Percentiles rank a stretch among this genome's conserved stretches.
These are phyloP conservation scores for Trypanosoma conorhini DNA, from an alignment of 208 protist species.

Conservation along the genomic window DNA sequence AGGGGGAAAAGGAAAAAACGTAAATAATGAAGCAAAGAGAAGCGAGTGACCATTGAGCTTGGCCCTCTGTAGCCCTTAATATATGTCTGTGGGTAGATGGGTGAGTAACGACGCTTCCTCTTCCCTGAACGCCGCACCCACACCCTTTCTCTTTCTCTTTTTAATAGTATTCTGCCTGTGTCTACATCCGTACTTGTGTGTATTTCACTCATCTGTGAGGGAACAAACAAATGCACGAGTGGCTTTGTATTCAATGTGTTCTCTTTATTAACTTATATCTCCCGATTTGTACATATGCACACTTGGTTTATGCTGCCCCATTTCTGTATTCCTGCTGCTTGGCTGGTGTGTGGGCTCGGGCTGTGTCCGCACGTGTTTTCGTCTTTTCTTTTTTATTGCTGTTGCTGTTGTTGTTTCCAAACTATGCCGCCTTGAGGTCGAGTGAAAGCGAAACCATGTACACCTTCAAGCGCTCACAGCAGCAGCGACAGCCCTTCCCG, in stretches of 20 bases:
- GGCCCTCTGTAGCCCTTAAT: not conserved
- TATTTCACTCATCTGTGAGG: not conserved
- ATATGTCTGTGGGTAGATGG: not conserved
- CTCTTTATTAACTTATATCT: not conserved
- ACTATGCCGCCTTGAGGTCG: not conserved
- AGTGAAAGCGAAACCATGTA: conserved; percentile 25
- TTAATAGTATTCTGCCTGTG: not conserved
- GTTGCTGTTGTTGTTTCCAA: not conserved
- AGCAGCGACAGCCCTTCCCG: conserved; percentile 6
- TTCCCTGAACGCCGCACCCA: no score
- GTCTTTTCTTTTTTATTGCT: not conserved
- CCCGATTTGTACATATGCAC: not conserved
- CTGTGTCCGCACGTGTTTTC: not conserved
- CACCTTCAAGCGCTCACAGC: conserved; percentile 27
- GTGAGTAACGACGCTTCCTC: not conserved
- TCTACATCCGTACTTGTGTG: not conserved
- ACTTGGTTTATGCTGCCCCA: not conserved
- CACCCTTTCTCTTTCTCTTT: not conserved
- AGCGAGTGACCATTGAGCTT: not conserved
- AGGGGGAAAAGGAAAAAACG: not conserved
- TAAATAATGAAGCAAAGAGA: not conserved
- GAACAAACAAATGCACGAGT: not conserved
- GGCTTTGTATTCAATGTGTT: not conserved
- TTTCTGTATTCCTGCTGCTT: conserved; percentile 1
- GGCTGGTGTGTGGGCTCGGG: not conserved